Base-by-base conservation (phyloP, 1,284 basidiomycete genomes). In the Papiliotrema laurentii region DNA sequence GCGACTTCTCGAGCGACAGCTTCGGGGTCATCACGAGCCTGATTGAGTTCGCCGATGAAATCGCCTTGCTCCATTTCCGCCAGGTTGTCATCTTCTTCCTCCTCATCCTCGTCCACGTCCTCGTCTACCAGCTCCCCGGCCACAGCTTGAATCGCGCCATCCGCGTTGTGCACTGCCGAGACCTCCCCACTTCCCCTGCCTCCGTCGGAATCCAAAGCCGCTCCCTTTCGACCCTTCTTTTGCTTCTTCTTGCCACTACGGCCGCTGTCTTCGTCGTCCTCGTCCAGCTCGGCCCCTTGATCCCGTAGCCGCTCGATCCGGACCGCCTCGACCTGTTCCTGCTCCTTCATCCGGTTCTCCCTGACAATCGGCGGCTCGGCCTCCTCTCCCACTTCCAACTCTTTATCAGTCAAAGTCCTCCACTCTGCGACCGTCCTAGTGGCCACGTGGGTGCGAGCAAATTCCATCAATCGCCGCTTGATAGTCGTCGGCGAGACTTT, bases 401-500 rank as follows among this genome's bases (percentile, higher is more conserved):
- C 67, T 4, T 59, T 61, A 44, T 86, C 84, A 3, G 80, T 85
- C 67, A 85, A 91, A 30, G 89, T 86, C 45, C 93, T 79, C 68
- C 97, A 98, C 71, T 98, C 91, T 21, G 86, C 84, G 36, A 99
- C 78, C 1, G 90, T 93, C 64, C 97, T 76, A 40, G 80, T 79
- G 5, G 89, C 91, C 62, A 86, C 90, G 0, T 86, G 84, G 2
- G 93, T 97, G 59, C 81, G 82, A 63, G 86, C 88, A 77, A 98
- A 99, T 75, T 99, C 96, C 22, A 93, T 87, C n/a, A 98, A 77
- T 16, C 96, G 82, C 72, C 94, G 94, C 74, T 86, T 85, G 47
- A 99, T 77, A 3, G 96, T 98, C 6, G 85, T 85, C 60, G 97
- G 92, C 24, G 93, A 91, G 57, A 97, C 97, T 76, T 98, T 98